Base-by-base conservation (phyloP, 2,329 filamentous ascomycete genomes). In the Drechslerella dactyloides region DNA sequence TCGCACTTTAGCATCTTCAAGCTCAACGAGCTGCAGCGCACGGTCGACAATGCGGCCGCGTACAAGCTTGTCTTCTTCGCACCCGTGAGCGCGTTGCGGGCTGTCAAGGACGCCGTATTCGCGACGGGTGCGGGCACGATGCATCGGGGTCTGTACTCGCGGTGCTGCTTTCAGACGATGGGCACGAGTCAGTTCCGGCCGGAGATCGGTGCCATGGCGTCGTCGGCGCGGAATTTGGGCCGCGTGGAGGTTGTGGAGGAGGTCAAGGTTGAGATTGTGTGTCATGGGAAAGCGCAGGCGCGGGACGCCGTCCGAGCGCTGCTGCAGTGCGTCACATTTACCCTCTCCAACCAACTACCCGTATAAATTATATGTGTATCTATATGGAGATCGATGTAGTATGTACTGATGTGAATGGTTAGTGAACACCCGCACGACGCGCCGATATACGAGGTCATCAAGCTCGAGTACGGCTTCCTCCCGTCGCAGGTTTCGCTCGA, bases 51-150 rank as follows among this genome's bases (percentile, higher is more conserved):
- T 50, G 33, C n/a, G 0, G 21, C 51, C 2, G 55, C 55, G 42
- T 72, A 72, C 21, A 65, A 65, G 21, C 48, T 72, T 5, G 54
- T 72, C 1, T 72, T 72, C 33, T 72, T 44, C 21, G 55, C 60
- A 1, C 68, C 68, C 0, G 30, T 60, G 4, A 56, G 59, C 23
- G 21, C 42, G 1, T 33, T 65, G 2, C 2, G 17, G 7, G 30
- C 54, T 15, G 60, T 72, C 17, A 72, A 72, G 30, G 50, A 60
- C 27, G 68, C 68, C 0, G 61, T 72, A 19, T 72, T 72, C 27
- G 68, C 54, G n/a, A 51, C 57, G 7, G 68, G 68, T 11, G 68
- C 40, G 13, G 68, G 68, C 17, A 54, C 53, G 1, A 7, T 61
- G 7, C 54, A 56, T 17, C 55, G 40, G 15, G 66, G 66, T 19